A percentile compares a stretch with the other conserved stretches of the same genome.
phyloP scores from a whole-genome alignment of 2,329 filamentous ascomycete genomes.

The Ophioceras dolichostomum region DNA sequence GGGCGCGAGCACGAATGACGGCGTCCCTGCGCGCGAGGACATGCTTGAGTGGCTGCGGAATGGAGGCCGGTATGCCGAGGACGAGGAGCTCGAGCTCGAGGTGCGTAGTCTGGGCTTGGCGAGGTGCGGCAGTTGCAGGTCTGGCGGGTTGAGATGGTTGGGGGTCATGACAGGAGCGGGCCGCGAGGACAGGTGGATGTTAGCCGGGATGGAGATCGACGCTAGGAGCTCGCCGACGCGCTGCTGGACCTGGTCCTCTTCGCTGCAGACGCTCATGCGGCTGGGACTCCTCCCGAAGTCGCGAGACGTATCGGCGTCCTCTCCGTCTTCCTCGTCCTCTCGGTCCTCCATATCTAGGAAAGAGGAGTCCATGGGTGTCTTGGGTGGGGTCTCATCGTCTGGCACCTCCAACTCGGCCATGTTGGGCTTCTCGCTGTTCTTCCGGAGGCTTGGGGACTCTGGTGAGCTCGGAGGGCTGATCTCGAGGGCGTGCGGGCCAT shows the following conservation, averaged over 20 bases:
- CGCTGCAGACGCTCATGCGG: constrained; percentile 23
- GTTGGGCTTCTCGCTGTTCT: constrained; percentile 28
- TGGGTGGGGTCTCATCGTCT: constrained; percentile 27
- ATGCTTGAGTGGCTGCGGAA: constrained; percentile 35
- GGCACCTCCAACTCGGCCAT: constrained; percentile 25
- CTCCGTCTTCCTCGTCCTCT: constrained; percentile 14
- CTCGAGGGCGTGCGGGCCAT: constrained; percentile 18
- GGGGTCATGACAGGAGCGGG: constrained; percentile 24
- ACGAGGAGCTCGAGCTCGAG: constrained; percentile 11
- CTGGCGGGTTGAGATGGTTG: constrained; percentile 45
- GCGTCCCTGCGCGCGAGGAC: constrained; percentile 43
- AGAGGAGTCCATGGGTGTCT: constrained; percentile 28
- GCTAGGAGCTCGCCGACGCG: constrained; percentile 71
- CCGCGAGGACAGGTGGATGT: constrained; percentile 59
- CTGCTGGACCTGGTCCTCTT: constrained; percentile 60
- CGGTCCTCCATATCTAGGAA: constrained; percentile 30
- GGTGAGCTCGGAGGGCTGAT: constrained; percentile 38
- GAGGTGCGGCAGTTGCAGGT: constrained; percentile 36
- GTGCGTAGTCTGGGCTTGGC: constrained; percentile 14
- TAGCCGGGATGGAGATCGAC: constrained; percentile 68
- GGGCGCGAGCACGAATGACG: constrained; percentile 59
- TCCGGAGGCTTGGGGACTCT: constrained; percentile 10
- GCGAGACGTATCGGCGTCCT: constrained; percentile 12
- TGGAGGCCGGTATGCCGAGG: constrained; percentile 14
- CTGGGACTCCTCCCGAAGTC: constrained; percentile 14